These are phyloP conservation scores for Mediolabrus comicus DNA, from an alignment of 108 stramenopile genomes.

Conservation along the genomic window DNA sequence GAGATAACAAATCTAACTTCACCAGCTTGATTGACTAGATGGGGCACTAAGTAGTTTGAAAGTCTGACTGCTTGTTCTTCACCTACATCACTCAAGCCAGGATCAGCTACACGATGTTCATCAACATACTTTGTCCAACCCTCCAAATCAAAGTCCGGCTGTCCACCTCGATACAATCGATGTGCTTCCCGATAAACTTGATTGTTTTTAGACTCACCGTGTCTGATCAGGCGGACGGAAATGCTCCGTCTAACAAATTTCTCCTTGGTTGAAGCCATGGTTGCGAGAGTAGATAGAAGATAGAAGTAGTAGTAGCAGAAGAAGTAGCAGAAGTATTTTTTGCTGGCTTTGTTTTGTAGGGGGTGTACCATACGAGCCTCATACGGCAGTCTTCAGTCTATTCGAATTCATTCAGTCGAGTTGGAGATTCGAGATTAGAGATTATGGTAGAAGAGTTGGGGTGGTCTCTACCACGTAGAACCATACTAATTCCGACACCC, in stretches of 20 bases:
- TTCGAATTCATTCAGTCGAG: no score
- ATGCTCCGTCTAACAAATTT: conserved; percentile 47
- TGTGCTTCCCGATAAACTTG: conserved; percentile 66
- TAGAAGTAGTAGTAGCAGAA: no score
- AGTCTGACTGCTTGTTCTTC: conserved; percentile 53
- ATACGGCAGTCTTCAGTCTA: no score
- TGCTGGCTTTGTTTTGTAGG: no score
- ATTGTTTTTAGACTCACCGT: conserved; percentile 53
- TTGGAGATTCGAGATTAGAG: no score
- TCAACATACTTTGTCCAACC: conserved; percentile 71
- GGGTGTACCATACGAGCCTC: no score
- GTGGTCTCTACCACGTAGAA: no score
- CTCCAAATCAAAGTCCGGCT: conserved; percentile 61
- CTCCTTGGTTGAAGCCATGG: background rate
- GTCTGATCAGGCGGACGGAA: conserved; percentile 62
- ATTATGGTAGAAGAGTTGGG: no score
- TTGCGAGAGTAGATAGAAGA: background rate
- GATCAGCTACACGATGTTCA: conserved; percentile 57
- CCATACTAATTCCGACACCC: no score
- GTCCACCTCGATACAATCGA: conserved; percentile 49
- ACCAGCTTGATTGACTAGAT: conserved; percentile 59
- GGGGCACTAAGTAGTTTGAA: conserved; percentile 54
- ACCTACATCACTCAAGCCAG: conserved; percentile 54
- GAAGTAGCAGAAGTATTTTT: no score
- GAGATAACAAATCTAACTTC: conserved; percentile 56